Base-by-base conservation (phyloP, 2,329 filamentous ascomycete species). In the Colletotrichum tabaci region DNA sequence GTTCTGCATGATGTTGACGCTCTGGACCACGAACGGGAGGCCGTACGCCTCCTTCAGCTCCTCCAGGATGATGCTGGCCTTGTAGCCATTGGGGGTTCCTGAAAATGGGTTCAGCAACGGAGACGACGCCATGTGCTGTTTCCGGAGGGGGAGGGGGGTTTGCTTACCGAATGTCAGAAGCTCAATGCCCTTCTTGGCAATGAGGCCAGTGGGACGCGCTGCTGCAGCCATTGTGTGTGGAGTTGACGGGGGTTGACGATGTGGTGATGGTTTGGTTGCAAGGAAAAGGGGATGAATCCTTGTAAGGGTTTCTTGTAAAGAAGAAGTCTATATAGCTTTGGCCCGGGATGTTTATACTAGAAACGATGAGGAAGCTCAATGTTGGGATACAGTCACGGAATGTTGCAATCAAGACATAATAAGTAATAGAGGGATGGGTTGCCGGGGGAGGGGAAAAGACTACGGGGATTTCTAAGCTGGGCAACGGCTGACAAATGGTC, bases 1-100 rank as follows among this genome's bases (percentile, higher is more conserved):
- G 81, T 91, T 90, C 76, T 90, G 84, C 69, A 77, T 76, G 74
- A 91, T 92, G 80, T 91, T 85, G 79, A 93, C 85, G 67, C 77
- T 76, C 75, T 92, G 90, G 75, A 80, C 87, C 5, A 60, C 46
- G 9, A 44, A 92, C 16, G 88, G 83, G 68, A 85, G 83, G 63
- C 88, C 89, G 73, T 93, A 92, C 15, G 87, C 87, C n/a, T 86
- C 89, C 75, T 90, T 90, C 61, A 92, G 82, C 81, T 93, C 91
- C 77, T 93, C 91, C 49, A 92, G 86, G 23, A 92, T 76, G 74
- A 92, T 88, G 68, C 85, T 87, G 42, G 83, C 84, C 77, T 92
- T 92, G 81, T 84, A 82, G 71, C 87, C 87, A 66, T 88, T 89
- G 60, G 87, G 86, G 0, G 87, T 88, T 55, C 81, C 84, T 82